Conservation (phyloP, 352 stramenopile genomes). For the Phytophthora vignae region DNA sequence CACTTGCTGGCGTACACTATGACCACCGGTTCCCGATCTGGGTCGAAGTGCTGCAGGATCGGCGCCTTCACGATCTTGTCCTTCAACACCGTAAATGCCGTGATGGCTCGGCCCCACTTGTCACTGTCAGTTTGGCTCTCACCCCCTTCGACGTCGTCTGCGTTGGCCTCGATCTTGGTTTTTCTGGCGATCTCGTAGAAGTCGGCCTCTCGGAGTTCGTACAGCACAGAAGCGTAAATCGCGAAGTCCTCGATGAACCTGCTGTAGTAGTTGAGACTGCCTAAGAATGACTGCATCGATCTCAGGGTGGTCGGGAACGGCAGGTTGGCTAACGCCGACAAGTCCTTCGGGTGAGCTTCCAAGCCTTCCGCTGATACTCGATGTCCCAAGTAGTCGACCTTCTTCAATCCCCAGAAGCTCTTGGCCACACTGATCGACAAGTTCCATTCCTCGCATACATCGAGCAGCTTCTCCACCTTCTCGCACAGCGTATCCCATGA, state of each 20-base stretch:
- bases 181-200: not conserved
- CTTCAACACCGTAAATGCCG: slow-evolving; percentile 19
- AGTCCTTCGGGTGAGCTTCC: no score
- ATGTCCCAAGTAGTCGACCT: no score
- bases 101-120: not conserved
- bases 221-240: not conserved
- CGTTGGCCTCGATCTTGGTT: not conserved
- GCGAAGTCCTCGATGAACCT: not conserved
- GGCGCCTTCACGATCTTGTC: slow-evolving; percentile 1
- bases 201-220: slow-evolving; percentile 6
- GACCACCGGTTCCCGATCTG: not conserved
- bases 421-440: not conserved
- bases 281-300: no score
- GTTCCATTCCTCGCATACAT: not conserved
- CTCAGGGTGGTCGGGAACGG: no score
- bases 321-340: no score
- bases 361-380: no score
- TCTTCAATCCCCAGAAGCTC: not conserved
- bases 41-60: slow-evolving; percentile 22
- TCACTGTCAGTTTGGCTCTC: no score
- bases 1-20: no score
- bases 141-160: no score
- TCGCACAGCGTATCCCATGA: not conserved
- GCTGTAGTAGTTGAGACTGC: not conserved
- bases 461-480: not conserved